phyloP scores from a whole-genome alignment of 192 early-diverging fungal genomes.

The Coemansia sp. region DNA sequence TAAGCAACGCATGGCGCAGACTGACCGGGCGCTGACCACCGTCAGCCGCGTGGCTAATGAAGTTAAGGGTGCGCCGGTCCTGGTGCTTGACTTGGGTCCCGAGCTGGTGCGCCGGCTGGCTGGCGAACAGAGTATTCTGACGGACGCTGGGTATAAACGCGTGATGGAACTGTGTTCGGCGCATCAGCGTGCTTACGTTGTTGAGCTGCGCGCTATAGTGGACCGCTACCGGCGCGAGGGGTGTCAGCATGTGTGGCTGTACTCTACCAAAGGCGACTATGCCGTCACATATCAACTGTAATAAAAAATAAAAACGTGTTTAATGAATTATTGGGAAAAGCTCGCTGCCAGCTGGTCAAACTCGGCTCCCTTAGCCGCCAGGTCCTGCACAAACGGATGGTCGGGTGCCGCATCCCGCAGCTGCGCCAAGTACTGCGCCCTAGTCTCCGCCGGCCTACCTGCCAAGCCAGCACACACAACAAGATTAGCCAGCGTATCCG shows the following conservation, averaged over 20 bases:
- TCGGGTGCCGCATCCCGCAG: conserved; percentile 68
- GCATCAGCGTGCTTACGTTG: conserved; percentile 55
- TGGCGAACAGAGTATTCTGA: conserved; percentile 58
- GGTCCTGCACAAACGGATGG: conserved; percentile 76
- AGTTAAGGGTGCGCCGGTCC: conserved; percentile 60
- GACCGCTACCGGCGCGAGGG: conserved; percentile 35
- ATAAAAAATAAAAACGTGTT: neutral
- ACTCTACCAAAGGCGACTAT: conserved; percentile 66
- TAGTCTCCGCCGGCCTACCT: conserved; percentile 66
- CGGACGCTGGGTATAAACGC: conserved; percentile 64
- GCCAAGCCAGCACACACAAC: conserved; percentile 69
- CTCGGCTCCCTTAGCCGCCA: conserved; percentile 72
- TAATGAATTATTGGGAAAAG: neutral
- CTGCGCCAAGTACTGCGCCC: conserved; percentile 65
- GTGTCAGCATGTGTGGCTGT: conserved; percentile 64
- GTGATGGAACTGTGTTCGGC: conserved; percentile 55
- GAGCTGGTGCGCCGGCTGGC: conserved; percentile 56
- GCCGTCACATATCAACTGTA: conserved; percentile 58
- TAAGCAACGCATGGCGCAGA: conserved; percentile 33
- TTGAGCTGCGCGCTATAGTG: conserved; percentile 52
- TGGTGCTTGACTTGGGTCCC: conserved; percentile 63
- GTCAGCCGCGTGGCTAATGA: conserved; percentile 54
- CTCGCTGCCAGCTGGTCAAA: conserved; percentile 62
- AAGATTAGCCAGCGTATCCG: conserved; percentile 87
- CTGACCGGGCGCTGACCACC: conserved; percentile 55